Evolutionary conservation across 2,329 filamentous ascomycete species (phyloP), one percentile per base, ranked within the genome.

Genomic region (Colletotrichum eleusines): DNA sequence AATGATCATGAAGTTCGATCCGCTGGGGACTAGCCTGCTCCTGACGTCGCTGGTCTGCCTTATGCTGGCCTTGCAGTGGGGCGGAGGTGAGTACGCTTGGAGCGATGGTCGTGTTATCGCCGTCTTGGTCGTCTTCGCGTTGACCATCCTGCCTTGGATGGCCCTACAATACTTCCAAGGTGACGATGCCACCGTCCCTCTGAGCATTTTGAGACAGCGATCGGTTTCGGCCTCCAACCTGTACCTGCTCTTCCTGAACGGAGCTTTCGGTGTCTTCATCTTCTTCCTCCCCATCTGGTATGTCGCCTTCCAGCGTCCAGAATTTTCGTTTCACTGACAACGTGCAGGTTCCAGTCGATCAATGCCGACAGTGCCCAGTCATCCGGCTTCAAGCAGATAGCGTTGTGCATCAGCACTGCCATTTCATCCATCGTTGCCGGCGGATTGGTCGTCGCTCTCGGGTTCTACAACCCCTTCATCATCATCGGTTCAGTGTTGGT

Each of bases 381-480:
- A 50, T 82, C 81, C 11, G 82, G 82, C 3, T 78, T 83, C 35
- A 78, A 77, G 20, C 82, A 80, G 61, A 74, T 84, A 7, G 82
- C 81, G 4, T 75, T 81, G 70, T 77, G 84, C 11, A 74, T 84
- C 9, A 76, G 76, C 0, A 76, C 81, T 0, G 79, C 83, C 5
- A 62, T 82, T 23, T 76, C 75, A 23, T 78, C 78, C 28, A 74
- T 83, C 31, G 7, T 76, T 1, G 72, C 80, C 0, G 83, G 82
- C 48, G 76, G 76, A 2, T 64, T 76, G 8, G 79, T 83, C 26
- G 81, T 80, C 0, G 64, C 73, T 8, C 74, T 80, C 50, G 85
- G 85, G 0, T 85, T 85, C 69, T 85, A 84, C 66, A 81, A 77
- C 2, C 84, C 80, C 1, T 82, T 81, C 68, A 81, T 85, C 78